A percentile compares a stretch with the other conserved stretches of the same genome.
Evolutionary conservation across 2,329 filamentous ascomycete genomes (phyloP).

Genomic region (Alternaria dauci): DNA sequence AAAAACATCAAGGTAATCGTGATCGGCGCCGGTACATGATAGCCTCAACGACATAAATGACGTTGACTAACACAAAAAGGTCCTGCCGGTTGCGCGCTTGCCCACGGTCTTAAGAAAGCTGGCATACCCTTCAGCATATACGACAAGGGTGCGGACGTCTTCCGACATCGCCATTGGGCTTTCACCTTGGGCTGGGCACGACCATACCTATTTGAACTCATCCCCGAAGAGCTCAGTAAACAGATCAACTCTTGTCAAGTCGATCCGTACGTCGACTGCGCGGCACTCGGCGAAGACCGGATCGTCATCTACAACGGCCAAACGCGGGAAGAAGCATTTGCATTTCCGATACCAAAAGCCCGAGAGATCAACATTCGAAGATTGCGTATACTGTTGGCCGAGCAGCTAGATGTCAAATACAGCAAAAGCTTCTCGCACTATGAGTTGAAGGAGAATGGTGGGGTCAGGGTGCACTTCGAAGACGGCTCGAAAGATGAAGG

Average conservation of each 20-base stretch:
- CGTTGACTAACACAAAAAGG: slow-evolving; percentile 34
- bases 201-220: slow-evolving; percentile 41
- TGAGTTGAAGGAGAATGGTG: slow-evolving; percentile 29
- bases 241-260: slow-evolving; percentile 44
- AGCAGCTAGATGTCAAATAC: slow-evolving; percentile 48
- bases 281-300: slow-evolving; percentile 39
- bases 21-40: slow-evolving; percentile 33
- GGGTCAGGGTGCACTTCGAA: slow-evolving; percentile 35
- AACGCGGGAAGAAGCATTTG: slow-evolving; percentile 46
- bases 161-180: slow-evolving; percentile 47
- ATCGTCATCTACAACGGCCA: slow-evolving; percentile 47
- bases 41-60: not conserved
- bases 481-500: slow-evolving; percentile 37
- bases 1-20: slow-evolving; percentile 33
- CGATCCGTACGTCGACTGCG: slow-evolving; percentile 43
- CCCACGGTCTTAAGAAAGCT: slow-evolving; percentile 53
- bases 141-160: slow-evolving; percentile 41
- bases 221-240: slow-evolving; percentile 37
- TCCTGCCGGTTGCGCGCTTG: slow-evolving; percentile 53
- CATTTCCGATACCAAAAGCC: slow-evolving; percentile 47
- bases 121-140: slow-evolving; percentile 39
- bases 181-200: slow-evolving; percentile 50
- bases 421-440: slow-evolving; percentile 31
- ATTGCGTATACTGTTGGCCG: slow-evolving; percentile 47
- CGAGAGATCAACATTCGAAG: slow-evolving; percentile 48